Base-by-base conservation (phyloP, 768 basidiomycete genomes). In the Boletellus emodensis region DNA sequence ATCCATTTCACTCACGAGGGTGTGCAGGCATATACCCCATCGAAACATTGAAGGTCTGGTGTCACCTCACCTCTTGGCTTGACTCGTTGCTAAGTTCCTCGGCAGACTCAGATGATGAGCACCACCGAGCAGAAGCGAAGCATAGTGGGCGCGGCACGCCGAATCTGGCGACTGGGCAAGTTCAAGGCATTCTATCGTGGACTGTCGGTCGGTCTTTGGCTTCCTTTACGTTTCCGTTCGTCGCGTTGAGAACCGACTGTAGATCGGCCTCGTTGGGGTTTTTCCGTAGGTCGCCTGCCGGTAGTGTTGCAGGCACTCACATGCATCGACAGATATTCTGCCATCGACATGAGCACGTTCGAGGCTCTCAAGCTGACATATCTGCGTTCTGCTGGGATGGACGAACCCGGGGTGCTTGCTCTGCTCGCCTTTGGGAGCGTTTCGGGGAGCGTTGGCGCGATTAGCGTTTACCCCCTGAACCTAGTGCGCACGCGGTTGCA, bases 281-380 rank as follows among this genome's bases (percentile, higher is more conserved):
- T 98, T 98, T 71, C 96, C 96, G 86, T 89, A 69, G 39, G 86
- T 54, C n/a, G 4, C 32, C 26, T 17, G 7, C 46, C 40, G 24
- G 17, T 4, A 22, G 24, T 42, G 32, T 40, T 10, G 46, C n/a
- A 18, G 41, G 14, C 15, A 43, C 44, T 49, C 33, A 55, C 22
- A 35, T 42, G 14, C 33, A 36, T 40, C 34, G 48, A 44, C 64
- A 87, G 86, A 51, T 90, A 90, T 65, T 87, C 90, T 13, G 95
- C 95, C 5, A 99, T 98, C 55, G 95, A 99, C 69, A 95, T 93
- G 90, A 89, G 86, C 60, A 94, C 94, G 3, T 98, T 96, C 52
- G 95, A 97, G 72, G 91, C 92, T 2, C 81, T 99, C 49, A 98
- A 98, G 67, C 74, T 94, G 39, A 84, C 88, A 2, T 98, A 98